Evolutionary conservation across 2,329 filamentous ascomycete species (phyloP), one percentile per base, ranked within the genome.

Genomic region (Neocucurbitaria cava): DNA sequence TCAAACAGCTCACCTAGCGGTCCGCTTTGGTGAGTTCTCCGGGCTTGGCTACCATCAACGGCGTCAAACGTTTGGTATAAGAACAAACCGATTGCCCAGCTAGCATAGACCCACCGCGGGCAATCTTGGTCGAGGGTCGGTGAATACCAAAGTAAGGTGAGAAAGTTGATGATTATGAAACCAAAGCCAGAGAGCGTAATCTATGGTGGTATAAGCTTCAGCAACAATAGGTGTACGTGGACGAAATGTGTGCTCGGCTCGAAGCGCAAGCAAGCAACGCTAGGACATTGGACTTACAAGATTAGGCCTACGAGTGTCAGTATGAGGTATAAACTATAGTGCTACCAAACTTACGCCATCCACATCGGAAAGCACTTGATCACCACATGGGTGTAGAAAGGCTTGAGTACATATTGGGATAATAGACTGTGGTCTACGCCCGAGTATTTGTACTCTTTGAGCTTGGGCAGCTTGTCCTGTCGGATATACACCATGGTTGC

Each of bases 1-100:
- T 99, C 95, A 73, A 99, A 99, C 21, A 99, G 85, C 77, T 99
- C 95, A 62, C 95, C 95, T 28, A 99, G 82, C 6, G 95, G 95
- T 11, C 95, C 94, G 72, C 91, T 96, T 75, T 98, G 95, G 65
- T 85, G 87, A 18, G 95, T 99, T 73, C 95, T 88, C 70, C 94
- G 87, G 5, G 95, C 95, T 76, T 99, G 95, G 26, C 89, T 85
- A 47, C 95, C 95, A 77, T 99, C 95, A 23, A 98, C 92, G 1
- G 94, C 95, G 78, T 99, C 95, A 78, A 99, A 97, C 1, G 94
- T 98, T 84, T 99, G 95, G 78, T 99, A 99, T 46, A 98, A 77
- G 75, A 98, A 97, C 63, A 99, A 79, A 1, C 95, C 95, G 28
- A 90, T 77, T 3, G 93, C 89, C 91, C 93, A 99, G 69, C 87